A percentile compares a stretch with the other conserved stretches of the same genome.
Conservation (phyloP, 805 yeast species). For the Phaffomyces opuntiae region DNA sequence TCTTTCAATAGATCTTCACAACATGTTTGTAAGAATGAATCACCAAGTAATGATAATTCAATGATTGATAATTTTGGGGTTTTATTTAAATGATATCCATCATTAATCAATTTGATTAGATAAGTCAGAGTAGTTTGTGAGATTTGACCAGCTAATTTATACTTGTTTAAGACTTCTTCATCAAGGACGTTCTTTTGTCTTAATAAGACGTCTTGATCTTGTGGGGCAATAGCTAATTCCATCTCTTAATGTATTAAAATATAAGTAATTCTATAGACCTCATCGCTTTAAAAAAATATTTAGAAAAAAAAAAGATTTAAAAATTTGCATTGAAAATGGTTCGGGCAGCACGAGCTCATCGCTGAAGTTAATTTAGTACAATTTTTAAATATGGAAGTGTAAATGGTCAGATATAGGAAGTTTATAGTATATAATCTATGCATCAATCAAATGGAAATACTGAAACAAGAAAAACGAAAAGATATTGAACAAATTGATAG, state of each 20-base stretch:
- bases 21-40: conserved; percentile 60
- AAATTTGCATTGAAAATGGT: conserved; percentile 1
- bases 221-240: conserved; percentile 73
- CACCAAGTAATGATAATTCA: conserved; percentile 79
- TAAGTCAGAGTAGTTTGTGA: conserved; percentile 75
- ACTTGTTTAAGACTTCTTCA: conserved; percentile 63
- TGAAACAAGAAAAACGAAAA: too few relatives aligned
- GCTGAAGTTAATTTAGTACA: not conserved
- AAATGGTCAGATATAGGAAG: too few relatives aligned
- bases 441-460: too few relatives aligned
- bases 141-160: conserved; percentile 84
- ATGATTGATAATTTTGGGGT: conserved; percentile 35
- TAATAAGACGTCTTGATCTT: conserved; percentile 65
- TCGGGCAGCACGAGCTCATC: not conserved
- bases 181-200: conserved; percentile 65
- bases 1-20: conserved; percentile 49
- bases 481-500: too few relatives aligned
- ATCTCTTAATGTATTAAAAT: conserved; percentile 24
- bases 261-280: not conserved
- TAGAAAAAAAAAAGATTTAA: conserved; percentile 1
- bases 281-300: conserved; percentile 7
- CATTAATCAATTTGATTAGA: conserved; percentile 59
- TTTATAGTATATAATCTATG: too few relatives aligned
- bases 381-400: not conserved
- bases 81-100: conserved; percentile 57